Evolutionary conservation across 371 early-diverging fungal genomes (phyloP), one percentile per base, ranked within the genome.

Genomic region (Mortierella sp.): DNA sequence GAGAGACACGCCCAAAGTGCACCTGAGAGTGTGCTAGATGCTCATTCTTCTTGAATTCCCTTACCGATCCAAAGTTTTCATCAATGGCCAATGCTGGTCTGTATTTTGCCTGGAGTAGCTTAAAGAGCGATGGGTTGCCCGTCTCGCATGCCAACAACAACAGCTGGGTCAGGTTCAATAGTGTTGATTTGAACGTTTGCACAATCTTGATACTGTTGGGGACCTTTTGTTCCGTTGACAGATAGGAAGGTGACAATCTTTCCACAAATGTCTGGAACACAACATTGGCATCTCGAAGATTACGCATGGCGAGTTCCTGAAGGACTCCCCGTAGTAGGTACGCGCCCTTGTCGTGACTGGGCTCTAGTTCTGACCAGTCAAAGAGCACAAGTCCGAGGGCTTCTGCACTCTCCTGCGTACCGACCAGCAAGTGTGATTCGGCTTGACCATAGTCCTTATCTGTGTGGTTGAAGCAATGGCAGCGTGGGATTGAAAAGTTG

Each of bases 281-380:
- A 10, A 84, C 61, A 30, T 84, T 84, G 3, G 95, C 95, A 61
- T 92, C 89, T 26, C 87, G 87, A 48, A 93, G 82, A 67, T 91
- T 91, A 47, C 88, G 86, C 68, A 89, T 78, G 5, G 90, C 88
- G 46, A 94, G 80, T 60, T 84, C 93, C 91, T 92, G 93, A 31
- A 95, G 82, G 18, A 93, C 91, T 12, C 87, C 89, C 28, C 97
- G 90, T 10, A 94, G 86, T 64, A 91, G 84, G 71, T 89, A 94
- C 47, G 91, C 80, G 2, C 97, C 96, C 42, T 83, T 80, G 61
- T 89, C 92, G 23, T 80, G 60, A 23, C 70, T 63, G 30, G 81
- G 82, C n/a, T 86, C 85, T 28, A 79, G 71, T 18, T 67, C 68
- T 19, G 90, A 85, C 94, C 95, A 95, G 41, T 90, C 89, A 57